phyloP scores from a whole-genome alignment of 108 stramenopile genomes.

The Epithemia pelagica region DNA sequence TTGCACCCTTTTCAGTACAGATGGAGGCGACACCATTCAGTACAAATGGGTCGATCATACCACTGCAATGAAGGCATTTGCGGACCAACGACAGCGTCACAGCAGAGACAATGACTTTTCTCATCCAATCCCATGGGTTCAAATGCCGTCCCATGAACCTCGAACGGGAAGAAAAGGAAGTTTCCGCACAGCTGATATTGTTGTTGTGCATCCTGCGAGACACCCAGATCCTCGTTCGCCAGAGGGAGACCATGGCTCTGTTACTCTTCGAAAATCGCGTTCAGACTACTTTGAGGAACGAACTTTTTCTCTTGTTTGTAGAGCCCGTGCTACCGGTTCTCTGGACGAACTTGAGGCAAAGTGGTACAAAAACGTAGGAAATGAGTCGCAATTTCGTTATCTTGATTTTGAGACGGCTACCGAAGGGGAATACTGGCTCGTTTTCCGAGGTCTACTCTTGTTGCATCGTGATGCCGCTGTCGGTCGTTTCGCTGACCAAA shows the following conservation, averaged over 20 bases:
- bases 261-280: constrained; percentile 57
- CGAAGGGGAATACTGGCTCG: constrained; percentile 86
- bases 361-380: constrained; percentile 66
- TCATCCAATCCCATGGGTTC: constrained; percentile 9
- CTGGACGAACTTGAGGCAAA: constrained; percentile 42
- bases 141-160: constrained; percentile 18
- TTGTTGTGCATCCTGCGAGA: constrained; percentile 76
- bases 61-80: constrained; percentile 70
- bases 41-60: constrained; percentile 49
- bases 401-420: constrained; percentile 85
- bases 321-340: constrained; percentile 11
- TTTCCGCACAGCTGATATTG: constrained; percentile 52
- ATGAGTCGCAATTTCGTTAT: constrained; percentile 42
- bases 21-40: constrained; percentile 81
- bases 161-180: constrained; percentile 40
- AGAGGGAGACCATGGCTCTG: constrained; percentile 55
- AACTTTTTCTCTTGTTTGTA: constrained; percentile 66
- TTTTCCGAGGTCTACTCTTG: constrained; percentile 77
- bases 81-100: constrained; percentile 63
- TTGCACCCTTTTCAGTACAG: constrained; percentile 54
- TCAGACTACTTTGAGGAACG: constrained; percentile 42
- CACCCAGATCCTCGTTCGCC: constrained; percentile 63
- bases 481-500: constrained; percentile 67
- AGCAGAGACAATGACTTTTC: constrained; percentile 22
- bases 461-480: constrained; percentile 76